Evolutionary conservation across 352 stramenopile species (phyloP), one percentile per base, ranked within the genome.

Genomic region (Saprolegnia diclina): DNA sequence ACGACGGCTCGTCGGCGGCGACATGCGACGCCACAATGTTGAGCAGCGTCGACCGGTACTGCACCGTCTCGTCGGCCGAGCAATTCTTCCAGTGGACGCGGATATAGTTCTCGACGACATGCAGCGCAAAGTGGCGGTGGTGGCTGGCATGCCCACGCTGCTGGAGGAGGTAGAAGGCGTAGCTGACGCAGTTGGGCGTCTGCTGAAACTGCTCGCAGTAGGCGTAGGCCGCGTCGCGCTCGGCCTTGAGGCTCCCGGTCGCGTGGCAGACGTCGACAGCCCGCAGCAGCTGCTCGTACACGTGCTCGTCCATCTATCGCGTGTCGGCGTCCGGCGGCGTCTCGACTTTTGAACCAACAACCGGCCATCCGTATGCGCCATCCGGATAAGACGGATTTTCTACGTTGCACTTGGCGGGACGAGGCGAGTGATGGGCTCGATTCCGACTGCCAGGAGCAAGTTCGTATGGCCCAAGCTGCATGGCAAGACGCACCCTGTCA

Each of bases 171-270:
- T 83, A 83, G n/a, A 88, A 76, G 21, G 85, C 79, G 72, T 92
- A 92, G 55, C 82, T 24, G 38, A 81, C 82, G 69, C 82, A 92
- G 73, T 92, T 82, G 10, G 72, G 32, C 48, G 81, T 81, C 35
- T 71, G 75, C 74, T 92, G 90, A 72, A 92, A 91, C 55, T 82
- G 71, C 59, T 92, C 82, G 52, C 82, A 89, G 73, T 89, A 91
- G 42, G 74, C 78, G 59, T 92, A 92, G 18, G 85, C 82, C 22
- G 73, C 76, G 29, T 79, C 67, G 13, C 82, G 80, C 1, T 91
- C 82, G 0, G 46, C 72, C 1, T 79, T 52, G 3, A 77, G 73
- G 22, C 79, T 79, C 26, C 76, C 62, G n/a, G 75, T 74, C 72
- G 82, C 89, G 79, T 91, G 83, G 64, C 76, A 88, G 46, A 89